Conservation (phyloP, 352 stramenopile genomes). For the Phytophthora macrochlamydospora region DNA sequence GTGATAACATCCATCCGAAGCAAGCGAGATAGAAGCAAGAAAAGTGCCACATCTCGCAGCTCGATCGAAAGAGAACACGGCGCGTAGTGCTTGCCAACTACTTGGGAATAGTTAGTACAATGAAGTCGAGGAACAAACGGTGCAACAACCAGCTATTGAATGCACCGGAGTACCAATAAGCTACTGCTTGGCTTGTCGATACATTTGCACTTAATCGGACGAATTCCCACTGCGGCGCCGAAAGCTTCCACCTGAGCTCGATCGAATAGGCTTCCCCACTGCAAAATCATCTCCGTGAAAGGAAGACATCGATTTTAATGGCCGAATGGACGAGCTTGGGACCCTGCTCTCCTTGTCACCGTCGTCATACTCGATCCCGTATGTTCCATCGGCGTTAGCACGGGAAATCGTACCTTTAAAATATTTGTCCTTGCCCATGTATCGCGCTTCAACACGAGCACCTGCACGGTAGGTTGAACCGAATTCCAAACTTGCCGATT, state of each 20-base stretch:
- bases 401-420: slow-evolving; percentile 65
- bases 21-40: slow-evolving; percentile 28
- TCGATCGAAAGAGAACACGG: background rate
- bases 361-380: slow-evolving; percentile 79
- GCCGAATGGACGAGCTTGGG: slow-evolving; percentile 36
- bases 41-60: slow-evolving; percentile 14
- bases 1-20: slow-evolving; percentile 31
- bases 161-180: background rate
- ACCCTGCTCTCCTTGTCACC: slow-evolving; percentile 64
- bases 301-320: slow-evolving; percentile 28
- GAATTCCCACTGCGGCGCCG: slow-evolving; percentile 51
- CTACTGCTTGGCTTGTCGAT: background rate
- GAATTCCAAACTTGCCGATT: background rate
- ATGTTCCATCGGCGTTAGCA: slow-evolving; percentile 59
- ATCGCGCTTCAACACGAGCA: slow-evolving; percentile 59
- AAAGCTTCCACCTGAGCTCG: slow-evolving; percentile 33
- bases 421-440: slow-evolving; percentile 62
- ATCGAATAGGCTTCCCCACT: slow-evolving; percentile 37
- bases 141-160: slow-evolving; percentile 27
- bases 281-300: slow-evolving; percentile 40
- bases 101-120: slow-evolving; percentile 8
- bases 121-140: slow-evolving; percentile 7
- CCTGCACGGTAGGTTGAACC: slow-evolving; percentile 19
- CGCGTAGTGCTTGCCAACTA: too few species aligned
- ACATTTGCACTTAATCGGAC: slow-evolving; percentile 38